phyloP scores from a whole-genome alignment of 1,284 basidiomycete species.

The Porodaedalea pini region DNA sequence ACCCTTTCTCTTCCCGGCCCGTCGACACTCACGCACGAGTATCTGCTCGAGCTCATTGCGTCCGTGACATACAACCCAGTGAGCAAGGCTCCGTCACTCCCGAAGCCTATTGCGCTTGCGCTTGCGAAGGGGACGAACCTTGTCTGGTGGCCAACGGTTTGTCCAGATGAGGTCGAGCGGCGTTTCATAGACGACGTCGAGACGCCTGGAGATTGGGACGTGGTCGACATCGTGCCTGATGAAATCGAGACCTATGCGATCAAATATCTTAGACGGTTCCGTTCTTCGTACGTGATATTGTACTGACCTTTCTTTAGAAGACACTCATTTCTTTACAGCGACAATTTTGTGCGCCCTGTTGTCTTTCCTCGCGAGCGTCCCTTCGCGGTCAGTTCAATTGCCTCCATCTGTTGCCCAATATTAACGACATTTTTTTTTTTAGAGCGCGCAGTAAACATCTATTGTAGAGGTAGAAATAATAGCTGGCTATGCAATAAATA shows the following conservation, averaged over 20 bases:
- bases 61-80: slow-evolving; percentile 76
- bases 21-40: slow-evolving; percentile 80
- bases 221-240: slow-evolving; percentile 68
- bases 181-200: slow-evolving; percentile 83
- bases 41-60: slow-evolving; percentile 80
- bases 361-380: slow-evolving; percentile 21
- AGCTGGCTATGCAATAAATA: not conserved
- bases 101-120: slow-evolving; percentile 68
- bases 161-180: slow-evolving; percentile 87
- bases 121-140: slow-evolving; percentile 68
- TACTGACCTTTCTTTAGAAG: slow-evolving; percentile 8
- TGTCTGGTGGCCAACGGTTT: slow-evolving; percentile 92
- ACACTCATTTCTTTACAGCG: slow-evolving; percentile 20
- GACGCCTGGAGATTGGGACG: slow-evolving; percentile 61
- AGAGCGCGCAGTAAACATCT: not conserved
- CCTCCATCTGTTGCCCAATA: not conserved
- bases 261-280: slow-evolving; percentile 87
- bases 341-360: slow-evolving; percentile 26
- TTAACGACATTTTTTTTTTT: not conserved
- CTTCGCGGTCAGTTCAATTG: not conserved
- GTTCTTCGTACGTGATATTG: slow-evolving; percentile 54
- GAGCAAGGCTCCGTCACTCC: slow-evolving; percentile 69
- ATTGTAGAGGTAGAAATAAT: not conserved
- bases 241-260: slow-evolving; percentile 90
- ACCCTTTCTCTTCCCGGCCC: slow-evolving; percentile 89